Evolutionary conservation across 352 stramenopile species (phyloP), one percentile per base, ranked within the genome.

Genomic region (Phytophthora palmivora): DNA sequence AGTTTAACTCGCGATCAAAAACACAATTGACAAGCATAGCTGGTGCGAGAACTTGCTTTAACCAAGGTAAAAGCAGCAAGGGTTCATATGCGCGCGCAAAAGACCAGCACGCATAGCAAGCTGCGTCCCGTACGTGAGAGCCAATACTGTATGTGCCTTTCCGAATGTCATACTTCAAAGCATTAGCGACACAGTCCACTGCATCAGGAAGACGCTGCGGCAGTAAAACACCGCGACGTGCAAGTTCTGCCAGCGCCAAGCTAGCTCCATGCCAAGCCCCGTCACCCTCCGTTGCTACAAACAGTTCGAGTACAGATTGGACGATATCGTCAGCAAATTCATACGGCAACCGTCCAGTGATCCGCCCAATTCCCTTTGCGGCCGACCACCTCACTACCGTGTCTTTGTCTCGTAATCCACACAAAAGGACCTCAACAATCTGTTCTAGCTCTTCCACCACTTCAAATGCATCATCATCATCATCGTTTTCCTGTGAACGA

Each of bases 1-100:
- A 99, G 71, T 99, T 99, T 6, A 99, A 84, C 66, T 99, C 98
- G 15, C 97, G 85, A 80, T 99, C 98, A 77, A 99, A 99, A 1
- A 99, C 84, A 24, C 87, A 95, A 52, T 97, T 97, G 5, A 98
- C 91, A 19, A 98, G 86, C 76, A 99, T 97, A 5, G 88, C 91
- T 37, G 88, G 78, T 18, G 89, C 94, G 1, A 99, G 80, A 14
- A 78, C 86, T 44, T 94, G 67, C 24, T 79, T 72, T 6, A 99
- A 71, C 73, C 96, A 94, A 16, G 94, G 94, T 12, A 84, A 71
- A 30, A 99, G 80, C 22, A 99, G 72, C 11, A 74, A 66, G 12
- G 97, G 94, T 24, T 93, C 88, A 58, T 99, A 99, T 11, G 97
- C 96, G 42, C 97, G 78, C 11, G 96, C 96, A 79, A 99, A 98